These are phyloP conservation scores for Syzygium oleosum DNA, from an alignment of 345 rosid genomes.

Conservation along the genomic window DNA sequence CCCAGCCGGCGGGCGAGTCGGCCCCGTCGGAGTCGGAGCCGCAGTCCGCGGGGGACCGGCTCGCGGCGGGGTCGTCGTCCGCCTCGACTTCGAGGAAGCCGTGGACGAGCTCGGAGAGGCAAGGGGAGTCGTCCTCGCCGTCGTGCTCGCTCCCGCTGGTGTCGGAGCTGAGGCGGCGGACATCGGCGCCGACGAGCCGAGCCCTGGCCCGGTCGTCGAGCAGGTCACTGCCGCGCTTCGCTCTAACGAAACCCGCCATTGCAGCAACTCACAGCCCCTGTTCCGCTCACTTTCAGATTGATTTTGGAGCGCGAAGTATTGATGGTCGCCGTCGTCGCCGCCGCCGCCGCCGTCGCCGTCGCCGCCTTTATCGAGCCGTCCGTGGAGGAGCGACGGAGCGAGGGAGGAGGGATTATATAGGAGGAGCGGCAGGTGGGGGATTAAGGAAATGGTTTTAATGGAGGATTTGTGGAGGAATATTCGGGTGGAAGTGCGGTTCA, in stretches of 20 bases:
- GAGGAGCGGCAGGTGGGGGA: not conserved
- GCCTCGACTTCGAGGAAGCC: constrained; percentile 54
- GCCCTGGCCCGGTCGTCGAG: constrained; percentile 57
- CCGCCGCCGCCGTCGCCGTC: not conserved
- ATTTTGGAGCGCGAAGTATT: not conserved
- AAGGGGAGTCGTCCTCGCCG: constrained; percentile 46
- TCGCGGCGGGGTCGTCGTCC: not conserved
- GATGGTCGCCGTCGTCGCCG: not conserved
- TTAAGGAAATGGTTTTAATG: too few relatives aligned
- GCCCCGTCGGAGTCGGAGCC: constrained; percentile 37
- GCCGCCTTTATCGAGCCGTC: not conserved
- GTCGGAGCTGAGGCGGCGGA: constrained; percentile 18
- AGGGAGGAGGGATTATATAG: not conserved
- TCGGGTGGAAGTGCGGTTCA: not conserved
- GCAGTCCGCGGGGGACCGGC: not conserved
- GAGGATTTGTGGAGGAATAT: not conserved
- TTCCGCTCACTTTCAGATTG: not conserved
- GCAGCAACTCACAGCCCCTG: not conserved
- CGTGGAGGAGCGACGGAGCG: not conserved
- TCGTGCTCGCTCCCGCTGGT: constrained; percentile 90
- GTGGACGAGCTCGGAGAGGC: constrained; percentile 74
- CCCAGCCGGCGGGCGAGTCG: constrained; percentile 17
- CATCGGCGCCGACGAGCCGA: constrained; percentile 34
- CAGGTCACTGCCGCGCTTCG: constrained; percentile 50
- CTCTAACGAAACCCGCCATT: constrained; percentile 23